Evolutionary conservation across 73 alveolate genomes (phyloP).

Genomic region (Paramecium octaurelia): DNA sequence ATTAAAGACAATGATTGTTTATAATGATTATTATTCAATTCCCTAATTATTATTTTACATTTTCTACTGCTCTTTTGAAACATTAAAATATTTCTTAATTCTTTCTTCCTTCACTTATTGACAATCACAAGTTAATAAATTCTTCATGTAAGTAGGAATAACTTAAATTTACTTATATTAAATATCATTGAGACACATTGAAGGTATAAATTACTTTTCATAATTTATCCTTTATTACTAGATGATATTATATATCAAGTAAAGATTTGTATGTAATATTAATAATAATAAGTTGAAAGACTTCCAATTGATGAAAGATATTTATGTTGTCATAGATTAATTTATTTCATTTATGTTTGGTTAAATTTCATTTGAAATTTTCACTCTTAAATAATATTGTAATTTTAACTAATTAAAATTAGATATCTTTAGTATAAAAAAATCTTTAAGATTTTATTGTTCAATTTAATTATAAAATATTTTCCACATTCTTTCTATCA

Average conservation of each 20-base stretch:
- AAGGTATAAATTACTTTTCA: background rate
- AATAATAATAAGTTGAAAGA: no score
- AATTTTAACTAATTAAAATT: background rate
- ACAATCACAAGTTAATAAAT: background rate
- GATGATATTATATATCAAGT: no score
- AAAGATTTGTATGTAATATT: no score
- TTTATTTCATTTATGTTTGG: no score
- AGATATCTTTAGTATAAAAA: background rate
- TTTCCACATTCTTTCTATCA: background rate
- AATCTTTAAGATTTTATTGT: background rate
- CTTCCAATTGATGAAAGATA: no score
- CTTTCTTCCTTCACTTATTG: background rate
- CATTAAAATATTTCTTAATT: background rate
- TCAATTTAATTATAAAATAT: background rate
- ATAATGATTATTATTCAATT: background rate
- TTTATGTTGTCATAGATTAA: no score
- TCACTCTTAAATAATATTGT: background rate
- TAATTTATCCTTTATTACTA: background rate
- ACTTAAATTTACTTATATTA: no score
- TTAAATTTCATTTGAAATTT: background rate
- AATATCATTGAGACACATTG: background rate
- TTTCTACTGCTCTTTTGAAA: background rate
- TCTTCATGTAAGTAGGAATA: background rate
- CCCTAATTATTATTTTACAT: background rate
- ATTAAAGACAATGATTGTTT: slow-evolving; percentile 29